These are phyloP conservation scores for Ormosia semicastrata DNA, from an alignment of 306 rosid species.

Conservation along the genomic window DNA sequence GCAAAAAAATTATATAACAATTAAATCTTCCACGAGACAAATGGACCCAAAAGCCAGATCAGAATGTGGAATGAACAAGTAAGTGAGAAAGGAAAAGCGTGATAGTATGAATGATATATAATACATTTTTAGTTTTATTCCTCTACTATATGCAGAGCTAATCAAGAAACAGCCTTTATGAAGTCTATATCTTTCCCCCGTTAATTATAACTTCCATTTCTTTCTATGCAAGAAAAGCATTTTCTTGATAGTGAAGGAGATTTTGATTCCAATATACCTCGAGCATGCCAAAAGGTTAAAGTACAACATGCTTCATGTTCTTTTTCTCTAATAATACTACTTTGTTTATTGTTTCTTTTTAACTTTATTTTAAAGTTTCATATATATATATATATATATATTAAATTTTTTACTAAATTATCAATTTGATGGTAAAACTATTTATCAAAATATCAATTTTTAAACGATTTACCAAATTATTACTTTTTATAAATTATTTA, in stretches of 20 bases:
- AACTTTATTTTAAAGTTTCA: too few species aligned
- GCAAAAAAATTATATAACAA: neutral
- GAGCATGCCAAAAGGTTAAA: neutral
- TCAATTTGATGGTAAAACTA: too few species aligned
- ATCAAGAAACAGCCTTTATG: neutral
- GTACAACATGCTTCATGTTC: neutral
- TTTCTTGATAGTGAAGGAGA: conserved; percentile 27
- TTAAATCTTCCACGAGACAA: neutral
- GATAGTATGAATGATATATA: neutral
- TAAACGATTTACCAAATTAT: too few species aligned
- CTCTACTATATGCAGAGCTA: neutral
- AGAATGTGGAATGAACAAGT: conserved; percentile 15
- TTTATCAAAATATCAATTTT: too few species aligned
- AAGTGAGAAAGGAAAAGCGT: conserved; percentile 14
- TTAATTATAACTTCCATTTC: neutral
- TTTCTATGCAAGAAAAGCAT: conserved; percentile 28
- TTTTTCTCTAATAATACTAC: neutral
- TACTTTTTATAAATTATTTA: too few species aligned
- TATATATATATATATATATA: too few species aligned
- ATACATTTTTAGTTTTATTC: neutral
- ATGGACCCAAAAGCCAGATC: neutral
- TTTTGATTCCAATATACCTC: conserved; percentile 21
- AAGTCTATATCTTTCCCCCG: neutral
- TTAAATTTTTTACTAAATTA: too few species aligned
- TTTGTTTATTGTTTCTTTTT: neutral